Conservation (phyloP, 1,139 yeast genomes). For the Kluyveromyces sp. region DNA sequence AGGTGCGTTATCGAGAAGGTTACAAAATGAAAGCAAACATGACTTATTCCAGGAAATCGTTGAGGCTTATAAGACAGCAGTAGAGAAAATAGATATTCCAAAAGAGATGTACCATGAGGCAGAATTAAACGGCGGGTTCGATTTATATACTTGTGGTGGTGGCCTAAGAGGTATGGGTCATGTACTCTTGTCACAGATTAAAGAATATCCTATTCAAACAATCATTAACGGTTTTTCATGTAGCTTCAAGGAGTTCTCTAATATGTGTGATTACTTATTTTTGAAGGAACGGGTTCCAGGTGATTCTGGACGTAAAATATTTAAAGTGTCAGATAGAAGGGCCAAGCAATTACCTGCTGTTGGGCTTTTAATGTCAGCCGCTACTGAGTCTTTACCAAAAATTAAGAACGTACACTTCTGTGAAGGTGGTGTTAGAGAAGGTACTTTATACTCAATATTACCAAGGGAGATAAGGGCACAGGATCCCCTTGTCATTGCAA, state of each 20-base stretch:
- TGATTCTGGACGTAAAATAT: slow-evolving; percentile 34
- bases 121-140: slow-evolving; percentile 45
- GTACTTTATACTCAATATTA: slow-evolving; percentile 52
- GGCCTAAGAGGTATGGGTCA: slow-evolving; percentile 61
- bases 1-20: slow-evolving; percentile 49
- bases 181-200: slow-evolving; percentile 43
- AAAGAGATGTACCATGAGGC: slow-evolving; percentile 39
- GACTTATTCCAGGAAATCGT: slow-evolving; percentile 41
- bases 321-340: slow-evolving; percentile 53
- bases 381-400: slow-evolving; percentile 49
- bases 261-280: slow-evolving; percentile 41
- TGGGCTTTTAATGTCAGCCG: slow-evolving; percentile 50
- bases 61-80: slow-evolving; percentile 39
- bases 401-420: slow-evolving; percentile 54
- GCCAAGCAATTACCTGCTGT: slow-evolving; percentile 59
- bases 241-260: slow-evolving; percentile 41
- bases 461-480: slow-evolving; percentile 47
- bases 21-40: slow-evolving; percentile 40
- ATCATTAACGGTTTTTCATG: slow-evolving; percentile 59
- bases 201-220: slow-evolving; percentile 50
- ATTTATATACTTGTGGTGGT: slow-evolving; percentile 58
- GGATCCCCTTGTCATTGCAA: slow-evolving; percentile 57
- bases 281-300: slow-evolving; percentile 38
- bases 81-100: slow-evolving; percentile 40
- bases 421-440: slow-evolving; percentile 69